Base-by-base conservation (phyloP, 2,329 filamentous ascomycete genomes). In the Exophiala phaeomuriformis region DNA sequence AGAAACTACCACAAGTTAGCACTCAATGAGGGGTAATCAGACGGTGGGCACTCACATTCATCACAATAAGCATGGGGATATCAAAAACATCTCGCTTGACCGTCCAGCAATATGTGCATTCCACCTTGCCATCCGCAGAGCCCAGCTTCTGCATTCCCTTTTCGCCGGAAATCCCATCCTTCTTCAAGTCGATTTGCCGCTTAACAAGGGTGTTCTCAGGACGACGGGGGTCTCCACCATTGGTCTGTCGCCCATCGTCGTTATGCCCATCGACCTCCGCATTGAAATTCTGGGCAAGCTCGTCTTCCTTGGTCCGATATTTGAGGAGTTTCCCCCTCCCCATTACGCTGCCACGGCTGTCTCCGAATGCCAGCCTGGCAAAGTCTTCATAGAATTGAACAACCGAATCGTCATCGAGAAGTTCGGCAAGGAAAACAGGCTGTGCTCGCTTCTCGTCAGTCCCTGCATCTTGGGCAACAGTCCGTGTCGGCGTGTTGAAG, bases 331-430 rank as follows among this genome's bases (percentile, higher is more conserved):
- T 88, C 65, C 90, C 93, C 58, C 84, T 86, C 50, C 87, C 84
- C 65, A 85, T 88, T 43, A 94, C 88, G 62, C 84, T 87, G 10
- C 90, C 90, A 32, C 89, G 81, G 37, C 89, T 90, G 67, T 96
- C 90, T 35, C 89, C 89, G 69, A 96, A 97, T 0, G 91, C 91
- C 2, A 97, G 77, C 59, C 90, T 84, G 0, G 91, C 86, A 71
- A 95, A 97, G 67, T 97, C 90, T 63, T 96, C 90, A 68, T 96
- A 95, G 68, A 96, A 97, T 62, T 95, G 85, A 3, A 96, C 84
- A 0, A 95, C 90, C 53, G 85, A 90, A 64, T 95, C 89, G 60
- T 96, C 90, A 64, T 97, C 93, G 62, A 98, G 80, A 32, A 98
- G 76, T 68, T 97, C 91, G 0, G 91, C 89, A 45, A 97, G 77